Evolutionary conservation across 164 flowering plant species (phyloP).

Genomic region (Magnolia sinica): DNA sequence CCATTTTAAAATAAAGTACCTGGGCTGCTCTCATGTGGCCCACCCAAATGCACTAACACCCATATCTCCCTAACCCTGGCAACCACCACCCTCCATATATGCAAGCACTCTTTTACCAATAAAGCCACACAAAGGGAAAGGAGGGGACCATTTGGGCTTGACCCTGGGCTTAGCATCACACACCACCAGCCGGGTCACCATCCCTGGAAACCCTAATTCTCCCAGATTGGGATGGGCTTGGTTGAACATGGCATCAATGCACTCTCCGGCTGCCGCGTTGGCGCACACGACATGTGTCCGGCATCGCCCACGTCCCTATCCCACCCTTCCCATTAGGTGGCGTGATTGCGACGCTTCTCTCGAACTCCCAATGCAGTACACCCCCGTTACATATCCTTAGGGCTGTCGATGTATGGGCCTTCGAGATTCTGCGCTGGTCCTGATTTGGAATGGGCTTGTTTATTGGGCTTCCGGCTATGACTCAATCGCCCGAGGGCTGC

Average conservation of each 20-base stretch:
- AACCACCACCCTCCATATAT: not conserved
- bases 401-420: not conserved
- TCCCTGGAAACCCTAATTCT: constrained; percentile 5
- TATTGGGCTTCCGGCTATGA: no score
- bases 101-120: constrained; percentile 1
- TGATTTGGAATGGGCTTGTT: not conserved
- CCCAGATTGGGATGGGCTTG: not conserved
- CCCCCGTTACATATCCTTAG: not conserved
- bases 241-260: constrained; percentile 2
- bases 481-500: no score
- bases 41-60: not conserved
- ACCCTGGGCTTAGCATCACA: not conserved
- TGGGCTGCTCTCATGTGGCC: constrained; percentile 7
- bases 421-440: not conserved
- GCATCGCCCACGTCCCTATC: constrained; percentile 7
- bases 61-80: not conserved
- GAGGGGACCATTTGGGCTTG: not conserved
- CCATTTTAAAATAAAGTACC: not conserved
- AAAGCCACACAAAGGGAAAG: not conserved
- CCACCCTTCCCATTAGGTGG: constrained; percentile 12
- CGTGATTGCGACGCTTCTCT: constrained; percentile 8
- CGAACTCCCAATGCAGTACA: constrained; percentile 6
- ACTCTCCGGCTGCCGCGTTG: constrained; percentile 9
- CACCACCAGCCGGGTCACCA: not conserved
- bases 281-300: not conserved